Evolutionary conservation across 495 filamentous ascomycete species (phyloP), one percentile per base, ranked within the genome.

Genomic region (Neurospora sp.): DNA sequence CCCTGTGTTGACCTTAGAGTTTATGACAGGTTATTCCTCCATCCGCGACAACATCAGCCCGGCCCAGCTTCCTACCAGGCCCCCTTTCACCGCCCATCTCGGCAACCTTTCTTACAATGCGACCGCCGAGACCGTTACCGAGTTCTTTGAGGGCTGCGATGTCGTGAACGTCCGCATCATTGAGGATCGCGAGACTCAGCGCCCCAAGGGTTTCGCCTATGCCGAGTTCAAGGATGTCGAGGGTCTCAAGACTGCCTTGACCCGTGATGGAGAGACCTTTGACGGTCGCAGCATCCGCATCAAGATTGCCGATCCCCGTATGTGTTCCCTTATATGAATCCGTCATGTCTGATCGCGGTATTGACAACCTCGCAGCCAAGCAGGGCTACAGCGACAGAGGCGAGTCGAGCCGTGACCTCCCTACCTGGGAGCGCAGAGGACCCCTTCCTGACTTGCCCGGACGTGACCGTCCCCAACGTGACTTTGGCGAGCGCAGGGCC

Each of bases 201-300:
- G 92, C 77, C 96, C 96, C 68, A 99, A 99, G 86, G 96, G 96
- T 48, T 99, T 99, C 78, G 96, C 94, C 59, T 99, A 99, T 82
- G 94, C 96, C 69, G 96, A 98, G 78, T 99, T 98, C 78, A 90
- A 86, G 72, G 91, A 90, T 48, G 85, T 94, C 20, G 94, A 97
- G 70, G 96, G 96, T 59, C 84, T 99, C 76, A 94, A 97, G 85
- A 91, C 93, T 76, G 96, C 96, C 38, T 85, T 99, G 70, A 92
- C 93, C 48, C 87, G 94, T 71, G 92, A 91, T 74, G 92, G 92
- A 68, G 84, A 87, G 35, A 88, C 88, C 72, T 93, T 99, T 78
- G 90, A 94, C 81, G 95, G 94, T 53, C 88, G 96, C 68, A 91
- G 89, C 74, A 94, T 99, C 78, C 88, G 93, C 75, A 89, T 97